These are phyloP conservation scores for Aspergillus saccharolyticus DNA, from an alignment of 495 filamentous ascomycete genomes.

Conservation along the genomic window DNA sequence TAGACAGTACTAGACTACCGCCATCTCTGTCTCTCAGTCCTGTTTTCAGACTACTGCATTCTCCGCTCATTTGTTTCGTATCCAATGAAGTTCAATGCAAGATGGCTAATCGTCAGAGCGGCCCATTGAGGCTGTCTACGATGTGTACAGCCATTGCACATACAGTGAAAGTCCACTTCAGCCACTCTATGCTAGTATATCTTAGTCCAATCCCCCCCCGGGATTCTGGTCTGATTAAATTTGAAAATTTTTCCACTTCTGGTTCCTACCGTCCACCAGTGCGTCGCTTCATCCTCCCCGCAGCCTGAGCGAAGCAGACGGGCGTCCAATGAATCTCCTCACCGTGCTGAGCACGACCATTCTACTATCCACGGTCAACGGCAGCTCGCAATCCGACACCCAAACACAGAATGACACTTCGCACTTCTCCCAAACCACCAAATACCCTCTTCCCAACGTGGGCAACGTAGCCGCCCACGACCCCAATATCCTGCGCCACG, in stretches of 20 bases:
- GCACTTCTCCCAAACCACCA: conserved; percentile 28
- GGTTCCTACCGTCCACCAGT: not conserved
- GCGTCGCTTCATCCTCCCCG: not conserved
- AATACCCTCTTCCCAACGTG: conserved; percentile 30
- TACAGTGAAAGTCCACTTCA: not conserved
- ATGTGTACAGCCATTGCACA: not conserved
- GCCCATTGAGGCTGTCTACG: not conserved
- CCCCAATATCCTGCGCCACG: conserved; percentile 33
- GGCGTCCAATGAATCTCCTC: conserved; percentile 10
- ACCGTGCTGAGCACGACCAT: conserved; percentile 1
- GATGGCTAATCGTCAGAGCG: not conserved
- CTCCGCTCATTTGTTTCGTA: not conserved
- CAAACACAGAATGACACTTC: not conserved
- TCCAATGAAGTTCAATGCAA: not conserved
- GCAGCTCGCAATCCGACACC: not conserved
- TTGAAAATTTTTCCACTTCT: too few relatives aligned
- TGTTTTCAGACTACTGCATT: not conserved
- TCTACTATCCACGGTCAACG: conserved; percentile 4
- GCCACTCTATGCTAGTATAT: not conserved
- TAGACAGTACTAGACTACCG: not conserved
- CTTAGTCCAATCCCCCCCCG: not conserved
- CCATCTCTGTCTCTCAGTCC: not conserved
- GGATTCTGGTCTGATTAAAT: too few relatives aligned
- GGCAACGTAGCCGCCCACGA: conserved; percentile 37
- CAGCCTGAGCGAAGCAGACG: not conserved